Conservation (phyloP, 2,329 filamentous ascomycete species). For the Drechslerella stenobrocha region DNA sequence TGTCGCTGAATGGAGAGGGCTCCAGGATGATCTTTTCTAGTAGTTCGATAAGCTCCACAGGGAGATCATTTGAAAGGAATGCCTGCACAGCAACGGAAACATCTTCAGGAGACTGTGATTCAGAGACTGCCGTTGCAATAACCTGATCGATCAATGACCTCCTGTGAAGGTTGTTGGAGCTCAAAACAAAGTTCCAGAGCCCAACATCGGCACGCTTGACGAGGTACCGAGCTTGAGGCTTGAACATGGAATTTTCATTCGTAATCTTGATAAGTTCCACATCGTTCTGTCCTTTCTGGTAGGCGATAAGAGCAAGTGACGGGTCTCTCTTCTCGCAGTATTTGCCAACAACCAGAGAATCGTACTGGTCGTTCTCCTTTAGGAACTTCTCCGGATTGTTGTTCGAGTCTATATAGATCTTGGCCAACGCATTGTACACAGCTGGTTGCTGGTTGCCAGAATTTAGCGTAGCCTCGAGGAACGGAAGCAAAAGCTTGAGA, state of each 20-base stretch:
- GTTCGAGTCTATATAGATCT: constrained; percentile 99
- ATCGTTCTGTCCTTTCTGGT: constrained; percentile 95
- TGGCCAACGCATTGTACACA: constrained; percentile 93
- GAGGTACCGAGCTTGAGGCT: constrained; percentile 92
- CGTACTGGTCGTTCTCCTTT: constrained; percentile 95
- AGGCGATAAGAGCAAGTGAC: constrained; percentile 91
- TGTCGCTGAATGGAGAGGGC: constrained; percentile 98
- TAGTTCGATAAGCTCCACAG: constrained; percentile 91
- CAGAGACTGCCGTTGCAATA: constrained; percentile 89
- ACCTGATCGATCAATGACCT: constrained; percentile 95
- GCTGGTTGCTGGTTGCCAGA: constrained; percentile 93
- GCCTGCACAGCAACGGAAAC: constrained; percentile 92
- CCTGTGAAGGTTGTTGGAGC: constrained; percentile 91
- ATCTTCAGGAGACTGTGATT: constrained; percentile 89
- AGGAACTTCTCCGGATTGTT: constrained; percentile 97
- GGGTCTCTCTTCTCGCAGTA: constrained; percentile 99
- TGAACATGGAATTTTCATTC: constrained; percentile 99
- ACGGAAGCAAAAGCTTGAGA: constrained; percentile 90
- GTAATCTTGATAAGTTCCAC: constrained; percentile 96
- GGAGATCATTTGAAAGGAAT: constrained; percentile 87
- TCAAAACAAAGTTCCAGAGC: constrained; percentile 92
- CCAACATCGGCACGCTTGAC: constrained; percentile 86
- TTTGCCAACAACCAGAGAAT: constrained; percentile 87
- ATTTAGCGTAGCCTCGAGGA: constrained; percentile 88
- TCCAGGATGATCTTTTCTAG: constrained; percentile 99